These are phyloP conservation scores for Stephania yunnanensis DNA, from an alignment of 164 flowering plant genomes.

Conservation along the genomic window DNA sequence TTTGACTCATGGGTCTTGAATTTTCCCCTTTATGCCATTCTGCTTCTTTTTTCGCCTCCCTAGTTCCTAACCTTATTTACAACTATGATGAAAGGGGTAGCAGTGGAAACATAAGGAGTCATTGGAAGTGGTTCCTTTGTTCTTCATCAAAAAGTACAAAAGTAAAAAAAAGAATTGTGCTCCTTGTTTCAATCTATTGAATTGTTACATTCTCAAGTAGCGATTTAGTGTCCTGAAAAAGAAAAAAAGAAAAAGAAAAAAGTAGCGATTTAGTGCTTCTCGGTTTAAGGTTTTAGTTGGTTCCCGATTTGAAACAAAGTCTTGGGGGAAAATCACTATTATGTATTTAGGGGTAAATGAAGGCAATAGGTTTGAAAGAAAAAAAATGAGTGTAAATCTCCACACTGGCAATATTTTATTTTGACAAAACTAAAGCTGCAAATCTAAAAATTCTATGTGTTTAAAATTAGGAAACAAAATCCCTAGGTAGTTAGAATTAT, in stretches of 20 bases:
- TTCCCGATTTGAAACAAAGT: not conserved
- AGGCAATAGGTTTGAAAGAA: not conserved
- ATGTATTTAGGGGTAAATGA: no score
- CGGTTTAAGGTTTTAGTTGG: not conserved
- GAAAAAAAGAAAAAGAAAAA: no score
- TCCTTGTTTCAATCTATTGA: no score
- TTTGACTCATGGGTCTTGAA: not conserved
- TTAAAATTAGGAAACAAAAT: no score
- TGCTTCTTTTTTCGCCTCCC: not conserved
- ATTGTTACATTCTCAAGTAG: no score
- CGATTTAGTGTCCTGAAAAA: no score
- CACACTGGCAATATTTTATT: not conserved
- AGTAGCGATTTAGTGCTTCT: not conserved
- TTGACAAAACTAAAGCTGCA: no score
- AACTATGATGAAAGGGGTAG: not conserved
- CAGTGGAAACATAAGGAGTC: not conserved
- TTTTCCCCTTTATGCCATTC: not conserved
- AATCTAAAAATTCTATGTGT: no score
- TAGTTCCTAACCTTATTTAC: not conserved
- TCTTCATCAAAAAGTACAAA: no score
- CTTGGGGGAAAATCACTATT: no score
- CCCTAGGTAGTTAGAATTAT: no score
- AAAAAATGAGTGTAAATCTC: not conserved
- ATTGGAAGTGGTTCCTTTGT: not conserved
- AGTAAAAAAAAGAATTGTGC: no score